Conservation (phyloP, 2,329 filamentous ascomycete genomes). For the Penicillium sp. region DNA sequence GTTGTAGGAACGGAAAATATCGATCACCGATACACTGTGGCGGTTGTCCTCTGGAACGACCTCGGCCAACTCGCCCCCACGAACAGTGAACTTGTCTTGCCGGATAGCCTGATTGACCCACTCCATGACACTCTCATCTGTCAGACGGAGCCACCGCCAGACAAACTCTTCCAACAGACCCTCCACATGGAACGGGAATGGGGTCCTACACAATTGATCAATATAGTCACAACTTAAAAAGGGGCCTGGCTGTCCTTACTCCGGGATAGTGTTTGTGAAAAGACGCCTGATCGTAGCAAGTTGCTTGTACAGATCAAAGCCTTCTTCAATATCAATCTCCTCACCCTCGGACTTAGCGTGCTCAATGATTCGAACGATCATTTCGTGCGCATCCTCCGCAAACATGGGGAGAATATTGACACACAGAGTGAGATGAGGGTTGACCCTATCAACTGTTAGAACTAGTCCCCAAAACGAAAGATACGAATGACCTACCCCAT, state of each 20-base stretch:
- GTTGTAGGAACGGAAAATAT: conserved; percentile 92
- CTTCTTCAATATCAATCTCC: conserved; percentile 87
- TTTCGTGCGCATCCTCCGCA: conserved; percentile 83
- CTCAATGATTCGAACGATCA: conserved; percentile 80
- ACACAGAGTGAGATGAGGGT: conserved; percentile 73
- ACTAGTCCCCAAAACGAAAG: conserved; percentile 44
- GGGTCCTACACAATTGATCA: conserved; percentile 48
- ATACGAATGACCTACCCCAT: conserved; percentile 67
- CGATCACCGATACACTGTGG: conserved; percentile 91
- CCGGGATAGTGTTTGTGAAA: conserved; percentile 75
- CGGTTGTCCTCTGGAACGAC: conserved; percentile 78
- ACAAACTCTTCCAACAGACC: conserved; percentile 87
- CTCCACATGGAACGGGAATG: conserved; percentile 89
- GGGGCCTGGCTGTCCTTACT: conserved; percentile 41
- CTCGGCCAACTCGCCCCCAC: conserved; percentile 67
- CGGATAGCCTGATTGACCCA: conserved; percentile 92
- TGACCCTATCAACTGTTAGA: conserved; percentile 51
- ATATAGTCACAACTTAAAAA: conserved; percentile 4
- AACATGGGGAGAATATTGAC: conserved; percentile 87
- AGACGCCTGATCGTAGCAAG: conserved; percentile 83
- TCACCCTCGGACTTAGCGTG: conserved; percentile 70
- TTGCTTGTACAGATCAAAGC: conserved; percentile 91
- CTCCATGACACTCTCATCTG: conserved; percentile 77
- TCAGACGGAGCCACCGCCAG: conserved; percentile 89
- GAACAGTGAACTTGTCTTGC: conserved; percentile 83